phyloP scores from a whole-genome alignment of 345 rosid species.

The Aegle marmelos region DNA sequence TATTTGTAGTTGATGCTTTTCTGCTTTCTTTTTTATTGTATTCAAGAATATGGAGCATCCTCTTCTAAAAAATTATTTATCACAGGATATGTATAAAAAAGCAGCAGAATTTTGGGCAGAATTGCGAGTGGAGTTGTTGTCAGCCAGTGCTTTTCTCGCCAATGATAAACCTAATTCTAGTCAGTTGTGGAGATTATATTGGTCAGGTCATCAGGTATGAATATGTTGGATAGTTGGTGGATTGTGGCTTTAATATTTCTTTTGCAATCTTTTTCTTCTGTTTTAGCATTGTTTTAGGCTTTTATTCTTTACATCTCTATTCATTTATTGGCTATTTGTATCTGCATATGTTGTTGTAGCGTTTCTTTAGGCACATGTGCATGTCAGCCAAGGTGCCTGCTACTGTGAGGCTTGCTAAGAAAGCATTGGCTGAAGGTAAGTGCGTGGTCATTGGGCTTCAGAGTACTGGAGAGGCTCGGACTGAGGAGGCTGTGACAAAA shows the following conservation, averaged over 20 bases:
- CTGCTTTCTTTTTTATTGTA: not conserved
- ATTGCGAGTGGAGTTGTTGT: slow-evolving; percentile 86
- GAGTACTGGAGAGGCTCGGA: slow-evolving; percentile 99
- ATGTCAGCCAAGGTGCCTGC: slow-evolving; percentile 99
- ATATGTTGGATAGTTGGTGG: slow-evolving; percentile 12
- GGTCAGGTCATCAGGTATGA: slow-evolving; percentile 97
- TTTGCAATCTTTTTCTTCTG: not conserved
- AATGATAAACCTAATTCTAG: slow-evolving; percentile 80
- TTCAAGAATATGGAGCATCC: not conserved
- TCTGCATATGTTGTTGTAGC: slow-evolving; percentile 47
- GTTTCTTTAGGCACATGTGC: slow-evolving; percentile 98
- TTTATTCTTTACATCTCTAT: not conserved
- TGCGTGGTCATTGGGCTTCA: slow-evolving; percentile 98
- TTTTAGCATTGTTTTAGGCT: not conserved
- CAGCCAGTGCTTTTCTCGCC: slow-evolving; percentile 78
- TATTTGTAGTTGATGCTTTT: not conserved
- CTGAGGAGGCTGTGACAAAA: slow-evolving; percentile 98
- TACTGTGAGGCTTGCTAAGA: slow-evolving; percentile 75
- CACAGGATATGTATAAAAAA: slow-evolving; percentile 82
- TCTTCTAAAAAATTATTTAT: slow-evolving; percentile 13
- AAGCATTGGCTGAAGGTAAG: slow-evolving; percentile 68
- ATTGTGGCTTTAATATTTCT: not conserved
- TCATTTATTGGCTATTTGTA: slow-evolving; percentile 11
- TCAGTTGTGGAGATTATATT: slow-evolving; percentile 96
- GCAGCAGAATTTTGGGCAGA: slow-evolving; percentile 99